Conservation (phyloP, 495 filamentous ascomycete species). For the Venustampulla echinocandica region DNA sequence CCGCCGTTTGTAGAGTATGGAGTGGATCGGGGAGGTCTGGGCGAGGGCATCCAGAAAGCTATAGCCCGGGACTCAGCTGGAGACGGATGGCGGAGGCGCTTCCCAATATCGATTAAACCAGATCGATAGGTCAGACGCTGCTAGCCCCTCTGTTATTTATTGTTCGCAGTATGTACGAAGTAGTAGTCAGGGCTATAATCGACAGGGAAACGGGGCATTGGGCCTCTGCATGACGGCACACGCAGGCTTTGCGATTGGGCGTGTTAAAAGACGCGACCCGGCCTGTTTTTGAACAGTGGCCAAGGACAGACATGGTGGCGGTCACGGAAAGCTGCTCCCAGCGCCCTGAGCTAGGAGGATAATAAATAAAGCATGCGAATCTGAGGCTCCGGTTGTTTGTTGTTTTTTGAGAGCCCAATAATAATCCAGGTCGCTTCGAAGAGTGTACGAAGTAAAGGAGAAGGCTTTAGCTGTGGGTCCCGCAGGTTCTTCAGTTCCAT, state of each 20-base stretch:
- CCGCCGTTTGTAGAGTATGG: neutral
- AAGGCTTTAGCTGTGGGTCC: no score
- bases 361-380: neutral
- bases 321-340: neutral
- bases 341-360: neutral
- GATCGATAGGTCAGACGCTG: neutral
- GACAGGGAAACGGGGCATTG: slow-evolving; percentile 9
- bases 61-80: neutral
- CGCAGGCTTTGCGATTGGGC: slow-evolving; percentile 12
- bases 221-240: slow-evolving; percentile 8
- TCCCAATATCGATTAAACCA: neutral
- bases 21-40: neutral
- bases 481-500: no score
- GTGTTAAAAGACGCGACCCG: slow-evolving; percentile 11
- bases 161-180: neutral
- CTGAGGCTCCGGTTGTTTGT: no score
- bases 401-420: no score
- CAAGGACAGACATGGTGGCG: slow-evolving; percentile 7
- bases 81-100: neutral
- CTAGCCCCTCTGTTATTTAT: slow-evolving; percentile 6
- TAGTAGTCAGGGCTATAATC: slow-evolving; percentile 16
- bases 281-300: slow-evolving; percentile 12
- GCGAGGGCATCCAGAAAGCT: neutral
- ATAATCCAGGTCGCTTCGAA: no score
- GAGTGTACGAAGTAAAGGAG: no score